Evolutionary conservation across 257 asterid species (phyloP).

Genomic region (Leptodermis oblonga): DNA sequence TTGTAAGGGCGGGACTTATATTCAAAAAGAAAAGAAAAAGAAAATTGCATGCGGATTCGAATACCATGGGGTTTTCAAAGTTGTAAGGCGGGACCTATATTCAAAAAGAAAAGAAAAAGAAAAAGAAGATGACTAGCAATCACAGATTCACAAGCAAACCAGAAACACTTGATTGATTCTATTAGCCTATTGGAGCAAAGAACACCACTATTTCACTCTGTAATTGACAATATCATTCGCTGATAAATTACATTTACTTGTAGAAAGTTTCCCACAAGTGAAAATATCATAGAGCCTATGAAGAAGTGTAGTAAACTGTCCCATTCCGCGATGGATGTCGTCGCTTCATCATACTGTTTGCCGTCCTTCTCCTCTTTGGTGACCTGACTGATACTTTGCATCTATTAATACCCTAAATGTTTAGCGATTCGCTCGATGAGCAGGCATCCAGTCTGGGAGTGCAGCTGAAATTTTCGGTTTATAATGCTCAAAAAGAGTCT

Average conservation of each 20-base stretch:
- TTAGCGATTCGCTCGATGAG: neutral
- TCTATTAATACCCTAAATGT: neutral
- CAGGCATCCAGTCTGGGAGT: conserved; percentile 33
- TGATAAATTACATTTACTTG: neutral
- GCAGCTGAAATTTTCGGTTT: conserved; percentile 20
- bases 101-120: too few species aligned
- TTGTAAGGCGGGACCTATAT: too few species aligned
- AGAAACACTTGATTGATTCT: neutral
- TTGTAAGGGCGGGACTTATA: too few species aligned
- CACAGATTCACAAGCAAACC: neutral
- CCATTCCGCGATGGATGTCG: neutral
- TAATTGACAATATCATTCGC: neutral
- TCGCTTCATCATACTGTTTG: neutral
- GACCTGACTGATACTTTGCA: neutral
- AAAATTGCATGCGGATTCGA: too few species aligned
- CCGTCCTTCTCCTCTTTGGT: neutral
- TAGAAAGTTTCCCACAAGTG: neutral
- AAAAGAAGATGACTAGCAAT: too few species aligned
- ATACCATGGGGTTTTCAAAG: too few species aligned
- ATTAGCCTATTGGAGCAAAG: too few species aligned
- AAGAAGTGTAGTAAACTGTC: neutral
- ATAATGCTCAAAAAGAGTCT: neutral
- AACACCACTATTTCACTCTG: neutral
- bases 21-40: too few species aligned
- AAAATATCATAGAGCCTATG: conserved; percentile 5